A percentile compares a stretch with the other conserved stretches of the same genome.
Conservation (phyloP, 495 filamentous ascomycete species). For the Penicillium herquei region DNA sequence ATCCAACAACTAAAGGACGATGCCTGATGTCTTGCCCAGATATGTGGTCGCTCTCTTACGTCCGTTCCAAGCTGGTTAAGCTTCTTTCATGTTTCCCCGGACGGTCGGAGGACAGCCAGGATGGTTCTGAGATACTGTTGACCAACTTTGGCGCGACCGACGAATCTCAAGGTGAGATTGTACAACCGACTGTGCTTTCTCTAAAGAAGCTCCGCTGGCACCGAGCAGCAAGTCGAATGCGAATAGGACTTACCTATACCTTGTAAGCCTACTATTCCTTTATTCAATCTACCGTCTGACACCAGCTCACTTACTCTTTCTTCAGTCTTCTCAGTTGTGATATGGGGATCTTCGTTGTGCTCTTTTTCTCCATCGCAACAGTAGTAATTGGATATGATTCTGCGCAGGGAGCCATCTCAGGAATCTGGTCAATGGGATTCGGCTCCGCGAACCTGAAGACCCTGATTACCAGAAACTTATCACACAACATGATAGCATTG, state of each 20-base stretch:
- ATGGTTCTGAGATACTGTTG: too few species aligned
- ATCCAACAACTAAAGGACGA: conserved; percentile 14
- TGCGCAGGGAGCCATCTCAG: neutral
- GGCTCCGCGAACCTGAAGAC: neutral
- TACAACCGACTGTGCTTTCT: neutral
- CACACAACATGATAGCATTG: neutral
- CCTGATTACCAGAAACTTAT: too few species aligned
- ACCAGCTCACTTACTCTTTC: neutral
- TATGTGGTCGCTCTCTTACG: too few species aligned
- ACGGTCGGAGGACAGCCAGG: too few species aligned
- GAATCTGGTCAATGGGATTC: neutral
- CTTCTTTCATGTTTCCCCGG: too few species aligned
- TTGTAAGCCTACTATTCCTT: neutral
- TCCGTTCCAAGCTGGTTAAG: too few species aligned
- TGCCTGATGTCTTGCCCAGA: conserved; percentile 6
- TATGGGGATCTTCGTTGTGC: neutral
- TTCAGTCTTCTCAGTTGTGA: neutral
- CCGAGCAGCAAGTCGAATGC: neutral
- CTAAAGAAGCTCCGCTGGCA: neutral
- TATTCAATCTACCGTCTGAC: neutral
- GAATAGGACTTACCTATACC: neutral
- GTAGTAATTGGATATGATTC: neutral
- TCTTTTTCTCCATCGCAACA: too few species aligned
- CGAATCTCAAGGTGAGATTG: too few species aligned
- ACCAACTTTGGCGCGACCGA: too few species aligned